Base-by-base conservation (phyloP, 2,329 filamentous ascomycete genomes). In the Penicillium sp. region DNA sequence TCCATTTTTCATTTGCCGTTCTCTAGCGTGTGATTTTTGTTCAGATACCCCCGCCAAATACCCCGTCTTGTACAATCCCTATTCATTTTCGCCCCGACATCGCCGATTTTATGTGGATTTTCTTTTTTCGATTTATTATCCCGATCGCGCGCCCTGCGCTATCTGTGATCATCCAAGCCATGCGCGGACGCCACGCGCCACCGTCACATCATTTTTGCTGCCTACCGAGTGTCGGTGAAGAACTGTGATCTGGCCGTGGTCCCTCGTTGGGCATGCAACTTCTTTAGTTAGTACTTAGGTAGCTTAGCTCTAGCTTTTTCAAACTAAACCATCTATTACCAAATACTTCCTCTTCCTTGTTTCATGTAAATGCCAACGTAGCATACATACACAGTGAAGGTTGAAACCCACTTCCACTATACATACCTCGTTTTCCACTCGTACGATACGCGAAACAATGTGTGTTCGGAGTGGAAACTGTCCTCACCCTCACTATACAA, bases 1-100 rank as follows among this genome's bases (percentile, higher is more conserved):
- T 39, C 46, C 47, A 53, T 59, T 44, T 53, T 58, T 50, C 50
- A 57, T 58, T 57, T 42, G 44, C 57, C 29, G 42, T 51, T 37
- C 29, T 62, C 59, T 47, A 54, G 64, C 62, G 57, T 53, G 63
- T 57, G 55, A 47, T 33, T 59, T 43, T 53, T 45, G 48, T 53
- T 45, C 50, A 58, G 64, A 64, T 65, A 65, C 61, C 57, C 63
- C 56, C 55, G 51, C 52, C 53, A 54, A 54, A 62, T 61, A 60
- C 59, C 61, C 64, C 53, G 35, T 65, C 43, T 50, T 61, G 58
- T 60, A 63, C 27, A 47, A 35, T 54, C 46, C 58, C 55, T 60
- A 50, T 57, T 52, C 47, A 57, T 61, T 62, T 54, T 63, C 57
- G 53, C 49, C 23, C 58, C 56, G 54, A 60, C 58, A 61, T 57